phyloP scores from a whole-genome alignment of 768 basidiomycete genomes.

The Russula earlei region DNA sequence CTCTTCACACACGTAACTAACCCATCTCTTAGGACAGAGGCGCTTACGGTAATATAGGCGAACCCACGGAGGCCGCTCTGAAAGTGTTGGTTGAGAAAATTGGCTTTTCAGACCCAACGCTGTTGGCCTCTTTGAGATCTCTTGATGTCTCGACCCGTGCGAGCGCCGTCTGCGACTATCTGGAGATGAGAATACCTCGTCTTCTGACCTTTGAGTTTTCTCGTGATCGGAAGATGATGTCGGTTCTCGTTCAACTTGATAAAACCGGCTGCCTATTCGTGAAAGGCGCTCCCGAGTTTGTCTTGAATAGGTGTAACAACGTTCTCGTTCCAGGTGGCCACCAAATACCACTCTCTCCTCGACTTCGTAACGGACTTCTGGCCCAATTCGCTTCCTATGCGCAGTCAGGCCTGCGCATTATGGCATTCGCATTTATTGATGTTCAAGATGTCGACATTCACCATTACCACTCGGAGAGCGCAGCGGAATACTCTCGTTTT shows the following conservation, averaged over 20 bases:
- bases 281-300: conserved; percentile 94
- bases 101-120: conserved; percentile 55
- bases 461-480: conserved; percentile 74
- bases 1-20: conserved; percentile 13
- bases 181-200: conserved; percentile 65
- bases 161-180: conserved; percentile 76
- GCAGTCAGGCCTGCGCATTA: conserved; percentile 73
- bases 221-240: conserved; percentile 99
- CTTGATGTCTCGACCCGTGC: conserved; percentile 57
- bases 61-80: conserved; percentile 95
- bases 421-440: conserved; percentile 84
- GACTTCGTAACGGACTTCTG: conserved; percentile 51
- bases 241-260: conserved; percentile 72
- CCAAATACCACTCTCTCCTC: conserved; percentile 52
- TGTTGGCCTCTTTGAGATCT: conserved; percentile 45
- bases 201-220: conserved; percentile 96
- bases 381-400: conserved; percentile 67
- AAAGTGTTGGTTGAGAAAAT: conserved; percentile 94
- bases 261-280: conserved; percentile 73
- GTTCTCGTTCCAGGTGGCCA: conserved; percentile 52
- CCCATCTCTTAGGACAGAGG: conserved; percentile 57
- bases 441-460: conserved; percentile 64
- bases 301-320: conserved; percentile 80
- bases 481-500: conserved; percentile 79
- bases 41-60: conserved; percentile 76